These are phyloP conservation scores for Isatis lusitanica DNA, from an alignment of 441 rosid genomes.

Conservation along the genomic window DNA sequence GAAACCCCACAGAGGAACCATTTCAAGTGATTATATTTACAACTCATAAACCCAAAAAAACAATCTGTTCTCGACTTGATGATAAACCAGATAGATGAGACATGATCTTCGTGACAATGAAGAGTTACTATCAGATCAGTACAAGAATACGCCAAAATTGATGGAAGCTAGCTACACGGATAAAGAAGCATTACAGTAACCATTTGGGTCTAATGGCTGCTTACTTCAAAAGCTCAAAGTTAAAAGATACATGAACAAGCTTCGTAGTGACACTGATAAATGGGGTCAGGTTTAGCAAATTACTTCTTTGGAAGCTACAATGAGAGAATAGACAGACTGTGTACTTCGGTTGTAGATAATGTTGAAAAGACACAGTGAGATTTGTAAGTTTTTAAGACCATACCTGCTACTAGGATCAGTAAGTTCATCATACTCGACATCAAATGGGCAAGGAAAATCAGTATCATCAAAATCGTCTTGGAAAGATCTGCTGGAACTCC, in stretches of 20 bases:
- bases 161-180: not conserved
- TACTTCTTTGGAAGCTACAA: not conserved
- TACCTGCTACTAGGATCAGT: slow-evolving; percentile 72
- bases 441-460: slow-evolving; percentile 80
- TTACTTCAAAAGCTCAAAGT: slow-evolving; percentile 7
- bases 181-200: not conserved
- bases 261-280: not conserved
- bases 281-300: not conserved
- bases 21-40: not conserved
- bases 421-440: slow-evolving; percentile 68
- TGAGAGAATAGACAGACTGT: not conserved
- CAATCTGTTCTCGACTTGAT: not conserved
- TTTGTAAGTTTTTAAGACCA: not conserved
- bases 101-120: not conserved
- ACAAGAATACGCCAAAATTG: not conserved
- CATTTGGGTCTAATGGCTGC: slow-evolving; percentile 3
- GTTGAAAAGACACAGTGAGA: slow-evolving; percentile 7
- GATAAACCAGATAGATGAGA: slow-evolving; percentile 9
- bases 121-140: not conserved
- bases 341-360: not conserved
- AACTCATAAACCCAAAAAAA: not conserved
- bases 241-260: not conserved
- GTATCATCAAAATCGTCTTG: slow-evolving; percentile 73
- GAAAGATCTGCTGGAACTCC: slow-evolving; percentile 75
- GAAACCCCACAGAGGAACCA: not conserved